A percentile compares a stretch with the other conserved stretches of the same genome.
Conservation (phyloP, 2,329 filamentous ascomycete species). For the Pseudophaeomoniella oleicola region DNA sequence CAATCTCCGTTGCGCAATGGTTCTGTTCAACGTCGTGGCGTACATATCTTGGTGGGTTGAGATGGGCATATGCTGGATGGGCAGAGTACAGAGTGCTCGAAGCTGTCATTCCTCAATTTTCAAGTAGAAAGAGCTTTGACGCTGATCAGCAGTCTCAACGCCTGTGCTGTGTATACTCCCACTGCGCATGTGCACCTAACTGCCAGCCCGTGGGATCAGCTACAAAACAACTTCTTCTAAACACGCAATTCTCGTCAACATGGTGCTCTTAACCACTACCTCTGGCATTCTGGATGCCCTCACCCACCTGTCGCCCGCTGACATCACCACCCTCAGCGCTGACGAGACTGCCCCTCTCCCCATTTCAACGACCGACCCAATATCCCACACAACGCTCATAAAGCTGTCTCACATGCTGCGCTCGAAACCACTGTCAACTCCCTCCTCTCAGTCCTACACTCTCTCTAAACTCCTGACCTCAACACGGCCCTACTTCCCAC, state of each 20-base stretch:
- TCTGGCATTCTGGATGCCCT: constrained; percentile 23
- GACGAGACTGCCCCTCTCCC: constrained; percentile 18
- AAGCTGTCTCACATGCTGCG: constrained; percentile 11
- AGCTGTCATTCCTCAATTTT: background rate
- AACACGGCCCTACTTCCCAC: constrained; percentile 58
- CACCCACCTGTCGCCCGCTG: constrained; percentile 16
- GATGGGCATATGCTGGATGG: too few relatives aligned
- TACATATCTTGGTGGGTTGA: too few relatives aligned
- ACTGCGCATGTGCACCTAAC: background rate
- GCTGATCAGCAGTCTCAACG: background rate
- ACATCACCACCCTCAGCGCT: constrained; percentile 3
- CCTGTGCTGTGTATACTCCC: too few relatives aligned
- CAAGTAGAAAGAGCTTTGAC: background rate
- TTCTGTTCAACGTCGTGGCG: too few relatives aligned
- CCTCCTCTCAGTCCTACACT: constrained; percentile 21
- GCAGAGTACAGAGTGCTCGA: background rate
- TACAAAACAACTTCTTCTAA: background rate
- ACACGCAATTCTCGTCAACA: constrained; percentile 8
- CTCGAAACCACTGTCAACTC: background rate
- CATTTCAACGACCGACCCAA: constrained; percentile 17
- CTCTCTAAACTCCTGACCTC: constrained; percentile 61
- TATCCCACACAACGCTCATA: constrained; percentile 27
- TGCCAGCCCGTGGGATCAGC: background rate
- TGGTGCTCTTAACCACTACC: constrained; percentile 28
- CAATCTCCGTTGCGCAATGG: too few relatives aligned